Base-by-base conservation (phyloP, 148 eudicot genomes). In the Camellia sinensis region DNA sequence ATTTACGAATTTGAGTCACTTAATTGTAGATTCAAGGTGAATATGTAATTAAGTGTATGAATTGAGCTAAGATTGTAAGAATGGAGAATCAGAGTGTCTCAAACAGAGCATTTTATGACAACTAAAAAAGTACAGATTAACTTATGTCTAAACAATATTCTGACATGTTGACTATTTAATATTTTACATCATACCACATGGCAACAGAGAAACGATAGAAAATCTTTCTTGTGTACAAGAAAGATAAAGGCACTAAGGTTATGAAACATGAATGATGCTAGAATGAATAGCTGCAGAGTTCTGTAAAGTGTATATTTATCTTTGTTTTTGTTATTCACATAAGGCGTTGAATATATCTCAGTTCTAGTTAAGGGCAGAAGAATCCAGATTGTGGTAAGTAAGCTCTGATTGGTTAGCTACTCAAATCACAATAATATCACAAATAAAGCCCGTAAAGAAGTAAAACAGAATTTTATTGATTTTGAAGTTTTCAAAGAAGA, bases 401-500 rank as follows among this genome's bases (percentile, higher is more conserved):
- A 15, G 1, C n/a, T 61, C 7, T 2, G 18, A 61, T 61, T 61
- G 4, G 3, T 1, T 61, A 61, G 65, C 13, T 29, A 5, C 64
- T 74, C 64, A 54, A 37, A 37, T 73, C 63, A 54, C 21, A 52
- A 54, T 13, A 56, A 22, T 6, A 4, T 53, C 64, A 37, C 15
- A 53, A 14, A n/a, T n/a, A n/a, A n/a, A n/a, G n/a, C 77, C n/a
- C n/a, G 46, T 14, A 37, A 56, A 74, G 48, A 37, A 37, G 64
- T 46, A 50, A 77, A 63, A 64, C 71, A 22, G 21, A 77, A 7
- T 77, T 46, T 46, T 29, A 45, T 18, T 75, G 48, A 54, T 61
- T 19, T 18, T 75, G 11, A 75, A 59, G 3, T 60, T 59, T 12
- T 12, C 4, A n/a, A 44, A 60, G 14, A 46, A 18, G 13, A 75